Base-by-base conservation (phyloP, 1,284 basidiomycete species). In the Sanghuangporus baumii region DNA sequence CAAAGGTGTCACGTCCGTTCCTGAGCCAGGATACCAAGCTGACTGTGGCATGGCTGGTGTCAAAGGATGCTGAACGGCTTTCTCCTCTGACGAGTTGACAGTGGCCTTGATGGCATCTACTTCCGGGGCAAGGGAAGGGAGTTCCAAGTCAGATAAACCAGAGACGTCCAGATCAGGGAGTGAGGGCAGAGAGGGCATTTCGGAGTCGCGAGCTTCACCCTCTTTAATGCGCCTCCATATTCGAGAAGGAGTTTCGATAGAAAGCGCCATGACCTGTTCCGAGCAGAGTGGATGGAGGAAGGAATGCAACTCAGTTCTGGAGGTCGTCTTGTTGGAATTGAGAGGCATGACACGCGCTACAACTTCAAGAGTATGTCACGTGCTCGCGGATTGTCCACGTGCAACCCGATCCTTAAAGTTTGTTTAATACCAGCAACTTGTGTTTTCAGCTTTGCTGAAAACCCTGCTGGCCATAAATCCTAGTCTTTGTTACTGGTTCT, bases 181-280 rank as follows among this genome's bases (percentile, higher is more conserved):
- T 6, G 88, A 89, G 2, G 89, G 89, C 2, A 92, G 74, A 43
- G 90, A 92, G 6, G 90, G 87, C 78, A 91, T 87, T 66, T 91
- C 89, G 66, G 76, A 73, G 60, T 82, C 83, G 38, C 66, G 59
- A 26, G 64, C 70, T 67, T 89, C 87, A 14, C 80, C 78, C 1
- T 79, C 85, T 72, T 91, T 82, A 54, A 92, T 91, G 57, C 90
- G 81, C 31, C 89, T 80, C 87, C 86, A 89, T 69, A 92, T 85
- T 55, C 89, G 79, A 36, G 90, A 91, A 0, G 89, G 89, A 8
- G 89, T 92, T 73, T 92, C 89, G 8, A 89, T 60, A n/a, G 62
- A 79, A 73, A 82, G 72, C 3, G 77, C 76, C 70, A 75, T 74
- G 43, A n/a, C 20, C 18, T 31, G 26, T 37, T 23, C 38, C 23